phyloP scores from a whole-genome alignment of 305 asterid species.

The Plantago coronopus region DNA sequence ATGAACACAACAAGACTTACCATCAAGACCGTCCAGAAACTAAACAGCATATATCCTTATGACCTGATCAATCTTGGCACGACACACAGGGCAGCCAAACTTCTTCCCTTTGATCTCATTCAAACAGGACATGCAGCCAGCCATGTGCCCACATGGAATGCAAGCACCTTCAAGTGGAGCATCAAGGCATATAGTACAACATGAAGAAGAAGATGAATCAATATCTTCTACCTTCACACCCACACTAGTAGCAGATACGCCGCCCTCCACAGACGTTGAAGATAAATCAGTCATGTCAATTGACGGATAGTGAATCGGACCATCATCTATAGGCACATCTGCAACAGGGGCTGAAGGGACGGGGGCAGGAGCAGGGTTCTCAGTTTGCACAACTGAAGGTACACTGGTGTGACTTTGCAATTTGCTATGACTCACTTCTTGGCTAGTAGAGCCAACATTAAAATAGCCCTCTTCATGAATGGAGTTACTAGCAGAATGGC shows the following conservation, averaged over 20 bases:
- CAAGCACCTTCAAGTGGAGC: constrained; percentile 91
- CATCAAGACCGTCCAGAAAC: background rate
- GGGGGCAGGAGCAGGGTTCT: constrained; percentile 28
- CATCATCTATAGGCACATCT: constrained; percentile 31
- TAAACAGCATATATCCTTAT: constrained; percentile 72
- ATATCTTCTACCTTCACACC: constrained; percentile 31
- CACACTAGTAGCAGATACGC: constrained; percentile 12
- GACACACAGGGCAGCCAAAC: constrained; percentile 98
- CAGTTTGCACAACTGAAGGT: constrained; percentile 27
- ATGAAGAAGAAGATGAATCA: constrained; percentile 48
- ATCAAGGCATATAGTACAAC: constrained; percentile 80
- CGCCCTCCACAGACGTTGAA: constrained; percentile 21
- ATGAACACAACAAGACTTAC: too few species aligned
- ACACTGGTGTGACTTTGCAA: constrained; percentile 21
- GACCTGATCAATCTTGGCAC: constrained; percentile 77
- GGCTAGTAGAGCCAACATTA: constrained; percentile 30
- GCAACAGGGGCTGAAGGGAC: constrained; percentile 56
- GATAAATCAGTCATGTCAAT: constrained; percentile 43
- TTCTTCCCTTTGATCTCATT: constrained; percentile 66
- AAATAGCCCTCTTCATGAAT: constrained; percentile 24
- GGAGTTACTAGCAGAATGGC: constrained; percentile 24
- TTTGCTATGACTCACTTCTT: constrained; percentile 30
- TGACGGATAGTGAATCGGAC: constrained; percentile 68
- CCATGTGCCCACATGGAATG: constrained; percentile 96
- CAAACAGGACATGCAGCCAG: constrained; percentile 93